Conservation (phyloP, 176 grass and related monocot species). For the Leersia perrieri region DNA sequence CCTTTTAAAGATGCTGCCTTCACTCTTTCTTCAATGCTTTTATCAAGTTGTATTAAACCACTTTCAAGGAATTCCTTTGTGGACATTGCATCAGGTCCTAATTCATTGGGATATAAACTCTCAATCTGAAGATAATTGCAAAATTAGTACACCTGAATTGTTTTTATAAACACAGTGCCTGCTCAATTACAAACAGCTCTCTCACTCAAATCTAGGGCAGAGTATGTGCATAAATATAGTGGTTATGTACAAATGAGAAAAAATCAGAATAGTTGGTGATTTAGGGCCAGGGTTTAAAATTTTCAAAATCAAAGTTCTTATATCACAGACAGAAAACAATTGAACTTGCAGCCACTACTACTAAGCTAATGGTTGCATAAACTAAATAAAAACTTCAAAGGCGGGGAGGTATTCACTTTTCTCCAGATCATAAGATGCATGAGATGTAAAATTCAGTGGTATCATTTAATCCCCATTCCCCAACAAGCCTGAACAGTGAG, state of each 20-base stretch:
- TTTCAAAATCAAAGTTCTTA: not conserved
- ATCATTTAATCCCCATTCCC: not conserved
- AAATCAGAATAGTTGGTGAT: not conserved
- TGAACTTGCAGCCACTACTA: not conserved
- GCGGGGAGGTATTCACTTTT: not conserved
- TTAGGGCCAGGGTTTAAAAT: not conserved
- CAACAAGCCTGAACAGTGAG: not conserved
- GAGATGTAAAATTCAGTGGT: not conserved
- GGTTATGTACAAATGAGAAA: not conserved
- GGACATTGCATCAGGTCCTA: conserved; percentile 68
- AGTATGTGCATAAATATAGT: not conserved
- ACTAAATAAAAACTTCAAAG: not conserved
- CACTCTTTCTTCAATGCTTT: conserved; percentile 64
- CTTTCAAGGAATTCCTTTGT: conserved; percentile 63
- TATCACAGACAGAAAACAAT: not conserved
- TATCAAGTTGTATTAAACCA: conserved; percentile 65
- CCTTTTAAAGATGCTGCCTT: conserved; percentile 68
- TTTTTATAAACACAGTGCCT: not conserved
- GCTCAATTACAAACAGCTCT: not conserved
- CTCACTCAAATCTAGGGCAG: not conserved
- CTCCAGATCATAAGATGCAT: not conserved
- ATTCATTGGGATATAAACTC: conserved; percentile 81
- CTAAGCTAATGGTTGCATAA: not conserved
- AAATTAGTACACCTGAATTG: not conserved
- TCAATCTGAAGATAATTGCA: conserved; percentile 59